Base-by-base conservation (phyloP, 2,329 filamentous ascomycete species). In the Claviceps digitariae region DNA sequence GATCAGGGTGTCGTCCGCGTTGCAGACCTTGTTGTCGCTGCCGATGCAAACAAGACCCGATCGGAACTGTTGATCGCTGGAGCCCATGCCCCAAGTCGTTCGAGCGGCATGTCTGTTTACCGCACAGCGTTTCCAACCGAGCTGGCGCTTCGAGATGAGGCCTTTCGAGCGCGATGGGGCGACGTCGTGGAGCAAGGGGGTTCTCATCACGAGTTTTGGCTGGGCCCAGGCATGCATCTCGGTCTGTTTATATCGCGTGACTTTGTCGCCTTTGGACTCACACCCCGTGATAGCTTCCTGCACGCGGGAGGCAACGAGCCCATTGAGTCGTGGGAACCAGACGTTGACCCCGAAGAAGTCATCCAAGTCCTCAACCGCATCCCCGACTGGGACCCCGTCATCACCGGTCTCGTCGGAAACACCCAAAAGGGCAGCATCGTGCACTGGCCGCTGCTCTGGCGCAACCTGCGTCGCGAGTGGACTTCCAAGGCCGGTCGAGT, bases 371-470 rank as follows among this genome's bases (percentile, higher is more conserved):
- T 54, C 1, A 4, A 36, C 10, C 47, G 41, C n/a, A 21, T 46
- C 4, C 31, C 50, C 3, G 48, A 25, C 38, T 53, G 51, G 51
- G 15, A 54, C 20, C 52, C 52, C 6, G 54, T 27, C 7, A 20
- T 54, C 31, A 23, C 10, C 34, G 31, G 48, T 15, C 31, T 57
- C 13, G 48, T 57, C 1, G 7, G 36, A 25, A 53, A 34, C 8
- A 27, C 56, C 9, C 45, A 48, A 1, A 46, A 38, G 17, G 52
- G 52, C n/a, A 21, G n/a, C 23, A 41, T 56, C 23, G 52, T 57
- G 13, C 53, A 58, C 52, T 60, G 57, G 57, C 54, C 55, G 44
- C 23, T 58, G 15, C 48, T 56, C 6, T 58, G 56, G 54, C 49
- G 57, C 10, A 52, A 60, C 20, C 52, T 56, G 0, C 57, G 52